Evolutionary conservation across 768 basidiomycete species (phyloP).

Genomic region (Fibroporia radiculosa): DNA sequence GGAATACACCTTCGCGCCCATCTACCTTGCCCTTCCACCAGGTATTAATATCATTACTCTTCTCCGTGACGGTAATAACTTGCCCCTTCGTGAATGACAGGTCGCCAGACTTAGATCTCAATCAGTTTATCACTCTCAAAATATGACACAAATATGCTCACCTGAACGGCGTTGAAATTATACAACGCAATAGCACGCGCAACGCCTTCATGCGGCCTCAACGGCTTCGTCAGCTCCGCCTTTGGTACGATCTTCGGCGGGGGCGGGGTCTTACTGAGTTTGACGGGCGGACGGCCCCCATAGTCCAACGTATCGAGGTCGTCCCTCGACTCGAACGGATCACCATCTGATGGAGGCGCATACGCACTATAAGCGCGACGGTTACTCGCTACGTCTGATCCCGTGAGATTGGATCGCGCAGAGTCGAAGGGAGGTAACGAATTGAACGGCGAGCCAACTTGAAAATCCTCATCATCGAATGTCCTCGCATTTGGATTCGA

Average conservation of each 20-base stretch:
- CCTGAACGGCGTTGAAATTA: conserved; percentile 68
- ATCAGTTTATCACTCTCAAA: conserved; percentile 1
- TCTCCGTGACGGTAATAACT: conserved; percentile 60
- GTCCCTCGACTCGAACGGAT: conserved; percentile 16
- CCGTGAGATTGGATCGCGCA: conserved; percentile 20
- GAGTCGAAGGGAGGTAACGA: conserved; percentile 27
- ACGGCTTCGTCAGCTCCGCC: conserved; percentile 39
- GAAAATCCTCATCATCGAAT: conserved; percentile 20
- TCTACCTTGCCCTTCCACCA: conserved; percentile 79
- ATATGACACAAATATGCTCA: conserved; percentile 19
- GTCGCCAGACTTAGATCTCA: conserved; percentile 51
- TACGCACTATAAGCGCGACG: conserved; percentile 29
- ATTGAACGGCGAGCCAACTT: conserved; percentile 29
- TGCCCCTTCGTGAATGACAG: conserved; percentile 72
- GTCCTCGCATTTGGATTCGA: not conserved
- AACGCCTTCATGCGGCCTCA: conserved; percentile 50
- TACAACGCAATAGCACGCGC: conserved; percentile 69
- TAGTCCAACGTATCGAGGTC: conserved; percentile 8
- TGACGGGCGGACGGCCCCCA: conserved; percentile 5
- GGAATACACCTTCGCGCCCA: conserved; percentile 61
- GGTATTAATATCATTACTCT: conserved; percentile 64
- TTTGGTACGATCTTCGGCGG: conserved; percentile 37
- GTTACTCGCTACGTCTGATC: conserved; percentile 23
- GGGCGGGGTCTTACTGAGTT: conserved; percentile 11
- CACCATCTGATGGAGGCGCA: conserved; percentile 12